These are phyloP conservation scores for Suillus subaureus DNA, from an alignment of 768 basidiomycete species.

Conservation along the genomic window DNA sequence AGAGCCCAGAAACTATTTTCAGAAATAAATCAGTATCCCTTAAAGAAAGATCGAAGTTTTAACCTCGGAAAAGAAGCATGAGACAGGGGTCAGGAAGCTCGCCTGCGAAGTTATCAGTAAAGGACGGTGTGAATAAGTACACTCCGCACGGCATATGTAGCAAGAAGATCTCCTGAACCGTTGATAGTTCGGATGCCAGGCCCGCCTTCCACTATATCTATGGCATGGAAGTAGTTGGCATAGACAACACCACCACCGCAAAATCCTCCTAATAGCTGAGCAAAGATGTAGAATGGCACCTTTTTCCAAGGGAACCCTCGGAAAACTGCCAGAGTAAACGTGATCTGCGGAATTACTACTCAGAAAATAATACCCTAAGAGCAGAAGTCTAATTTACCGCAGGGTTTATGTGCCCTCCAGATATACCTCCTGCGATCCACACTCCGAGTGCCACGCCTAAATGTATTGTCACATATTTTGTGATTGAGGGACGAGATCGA, in stretches of 20 bases:
- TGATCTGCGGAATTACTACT: slow-evolving; percentile 50
- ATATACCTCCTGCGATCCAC: slow-evolving; percentile 66
- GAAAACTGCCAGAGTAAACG: slow-evolving; percentile 66
- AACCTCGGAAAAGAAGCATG: slow-evolving; percentile 50
- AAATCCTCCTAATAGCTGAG: slow-evolving; percentile 64
- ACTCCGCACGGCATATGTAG: slow-evolving; percentile 57
- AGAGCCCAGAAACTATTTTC: slow-evolving; percentile 52
- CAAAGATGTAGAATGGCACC: slow-evolving; percentile 68
- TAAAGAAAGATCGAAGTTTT: not conserved
- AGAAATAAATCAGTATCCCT: not conserved
- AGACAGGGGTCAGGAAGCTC: slow-evolving; percentile 44
- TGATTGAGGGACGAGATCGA: not conserved
- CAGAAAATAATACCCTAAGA: not conserved
- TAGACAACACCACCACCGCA: slow-evolving; percentile 61
- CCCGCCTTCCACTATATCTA: slow-evolving; percentile 65
- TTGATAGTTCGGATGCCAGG: slow-evolving; percentile 53
- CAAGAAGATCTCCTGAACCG: slow-evolving; percentile 59
- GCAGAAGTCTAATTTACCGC: slow-evolving; percentile 43
- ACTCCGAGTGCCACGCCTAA: slow-evolving; percentile 63
- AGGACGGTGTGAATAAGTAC: not conserved
- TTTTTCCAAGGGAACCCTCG: slow-evolving; percentile 81
- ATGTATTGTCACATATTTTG: slow-evolving; percentile 3
- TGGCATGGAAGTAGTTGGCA: slow-evolving; percentile 67
- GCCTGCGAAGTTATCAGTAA: slow-evolving; percentile 31
- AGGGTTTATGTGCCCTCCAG: slow-evolving; percentile 78